These are phyloP conservation scores for Hibiscus trionum DNA, from an alignment of 345 rosid species.

Conservation along the genomic window DNA sequence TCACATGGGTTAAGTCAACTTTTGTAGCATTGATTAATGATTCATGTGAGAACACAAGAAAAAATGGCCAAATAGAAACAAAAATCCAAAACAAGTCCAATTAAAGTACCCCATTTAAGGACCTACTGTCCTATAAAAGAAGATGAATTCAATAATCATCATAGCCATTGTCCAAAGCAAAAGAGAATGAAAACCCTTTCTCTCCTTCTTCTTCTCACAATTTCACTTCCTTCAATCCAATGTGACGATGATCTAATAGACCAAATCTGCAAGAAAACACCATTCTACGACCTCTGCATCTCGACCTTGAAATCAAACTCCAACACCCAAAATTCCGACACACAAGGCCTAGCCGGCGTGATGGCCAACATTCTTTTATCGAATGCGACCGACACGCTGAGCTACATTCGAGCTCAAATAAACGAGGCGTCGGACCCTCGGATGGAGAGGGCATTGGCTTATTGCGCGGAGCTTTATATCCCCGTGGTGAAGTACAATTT, in stretches of 20 bases:
- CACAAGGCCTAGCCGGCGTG: neutral
- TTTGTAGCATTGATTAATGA: neutral
- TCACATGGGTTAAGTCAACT: neutral
- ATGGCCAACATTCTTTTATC: constrained; percentile 40
- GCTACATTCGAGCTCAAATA: constrained; percentile 37
- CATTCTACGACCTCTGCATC: too few species aligned
- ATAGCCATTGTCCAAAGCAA: too few species aligned
- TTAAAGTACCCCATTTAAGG: neutral
- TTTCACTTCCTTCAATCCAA: constrained; percentile 9
- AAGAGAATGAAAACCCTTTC: constrained; percentile 1
- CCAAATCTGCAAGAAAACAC: constrained; percentile 54
- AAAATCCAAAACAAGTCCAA: neutral
- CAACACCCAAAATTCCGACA: constrained; percentile 20
- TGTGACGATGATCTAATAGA: constrained; percentile 32
- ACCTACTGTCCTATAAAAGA: neutral
- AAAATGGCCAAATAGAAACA: neutral
- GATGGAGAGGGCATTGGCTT: constrained; percentile 54
- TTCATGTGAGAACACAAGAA: neutral
- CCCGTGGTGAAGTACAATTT: constrained; percentile 75
- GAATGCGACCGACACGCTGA: constrained; percentile 51
- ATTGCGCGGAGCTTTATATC: constrained; percentile 77
- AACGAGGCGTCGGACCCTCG: constrained; percentile 40
- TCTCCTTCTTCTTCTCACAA: constrained; percentile 10
- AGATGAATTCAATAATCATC: neutral
- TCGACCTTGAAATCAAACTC: too few species aligned